These are phyloP conservation scores for Allantophomopsis cytisporea DNA, from an alignment of 2,329 filamentous ascomycete genomes.

Conservation along the genomic window DNA sequence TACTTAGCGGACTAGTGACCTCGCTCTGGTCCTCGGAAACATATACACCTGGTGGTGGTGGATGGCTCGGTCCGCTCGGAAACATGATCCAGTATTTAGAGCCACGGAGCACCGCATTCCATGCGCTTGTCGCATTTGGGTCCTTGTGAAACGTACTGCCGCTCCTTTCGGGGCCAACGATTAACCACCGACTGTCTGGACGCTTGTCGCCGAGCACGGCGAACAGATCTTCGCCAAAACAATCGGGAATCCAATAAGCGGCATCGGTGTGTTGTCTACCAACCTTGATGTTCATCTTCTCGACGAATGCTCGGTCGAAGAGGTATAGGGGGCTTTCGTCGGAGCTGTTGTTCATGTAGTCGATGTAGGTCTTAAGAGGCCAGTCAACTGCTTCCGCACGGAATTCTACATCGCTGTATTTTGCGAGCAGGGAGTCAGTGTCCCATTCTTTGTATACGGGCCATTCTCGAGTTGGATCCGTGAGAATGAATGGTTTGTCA, in stretches of 20 bases:
- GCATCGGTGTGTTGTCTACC: conserved; percentile 31
- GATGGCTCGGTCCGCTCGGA: conserved; percentile 40
- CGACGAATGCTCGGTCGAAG: conserved; percentile 76
- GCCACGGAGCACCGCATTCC: conserved; percentile 86
- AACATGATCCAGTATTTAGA: conserved; percentile 99
- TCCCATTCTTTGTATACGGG: conserved; percentile 66
- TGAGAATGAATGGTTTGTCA: conserved; percentile 74
- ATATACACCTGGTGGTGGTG: conserved; percentile 69
- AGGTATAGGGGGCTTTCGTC: conserved; percentile 90
- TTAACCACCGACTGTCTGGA: conserved; percentile 85
- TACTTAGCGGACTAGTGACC: conserved; percentile 85
- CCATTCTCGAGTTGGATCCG: conserved; percentile 70
- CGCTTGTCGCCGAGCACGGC: conserved; percentile 62
- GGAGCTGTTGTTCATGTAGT: conserved; percentile 65
- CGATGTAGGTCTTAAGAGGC: conserved; percentile 66
- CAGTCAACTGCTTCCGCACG: conserved; percentile 90
- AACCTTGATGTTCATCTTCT: conserved; percentile 68
- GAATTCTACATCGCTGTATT: conserved; percentile 57
- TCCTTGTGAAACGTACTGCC: conserved; percentile 93
- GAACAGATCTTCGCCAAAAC: conserved; percentile 82
- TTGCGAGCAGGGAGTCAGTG: conserved; percentile 47
- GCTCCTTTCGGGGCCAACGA: conserved; percentile 74
- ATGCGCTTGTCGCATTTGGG: conserved; percentile 62
- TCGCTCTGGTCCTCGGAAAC: conserved; percentile 83
- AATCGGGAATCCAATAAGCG: conserved; percentile 65